Evolutionary conservation across 1,284 basidiomycete species (phyloP).

Genomic region (Puccinia coronata): DNA sequence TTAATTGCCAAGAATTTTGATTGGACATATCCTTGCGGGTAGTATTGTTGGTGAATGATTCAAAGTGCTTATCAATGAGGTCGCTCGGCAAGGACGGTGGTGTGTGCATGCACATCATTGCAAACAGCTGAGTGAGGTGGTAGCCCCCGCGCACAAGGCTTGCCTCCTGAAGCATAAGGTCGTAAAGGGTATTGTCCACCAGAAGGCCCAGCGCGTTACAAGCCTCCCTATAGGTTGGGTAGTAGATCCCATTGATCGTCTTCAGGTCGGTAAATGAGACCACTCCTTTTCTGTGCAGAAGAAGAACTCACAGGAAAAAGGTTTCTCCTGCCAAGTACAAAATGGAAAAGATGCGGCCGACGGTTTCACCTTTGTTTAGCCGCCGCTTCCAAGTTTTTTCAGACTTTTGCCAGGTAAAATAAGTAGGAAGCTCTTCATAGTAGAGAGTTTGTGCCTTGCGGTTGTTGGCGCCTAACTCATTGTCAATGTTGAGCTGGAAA

Average conservation of each 20-base stretch:
- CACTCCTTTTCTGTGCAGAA: not conserved
- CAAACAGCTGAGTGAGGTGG: not conserved
- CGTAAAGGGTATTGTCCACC: not conserved
- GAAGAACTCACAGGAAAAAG: not conserved
- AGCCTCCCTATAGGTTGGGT: not conserved
- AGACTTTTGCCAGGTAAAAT: not conserved
- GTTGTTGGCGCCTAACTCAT: not conserved
- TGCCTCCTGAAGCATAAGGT: not conserved
- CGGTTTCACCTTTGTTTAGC: not conserved
- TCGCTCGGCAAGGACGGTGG: no score
- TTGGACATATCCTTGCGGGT: not conserved
- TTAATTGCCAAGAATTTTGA: not conserved
- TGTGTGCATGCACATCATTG: no score
- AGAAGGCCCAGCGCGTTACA: not conserved
- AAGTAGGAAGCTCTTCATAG: not conserved
- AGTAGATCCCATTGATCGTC: not conserved
- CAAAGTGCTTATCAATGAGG: no score
- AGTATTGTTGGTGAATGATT: no score
- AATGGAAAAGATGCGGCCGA: not conserved
- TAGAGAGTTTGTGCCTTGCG: not conserved
- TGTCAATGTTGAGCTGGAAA: not conserved
- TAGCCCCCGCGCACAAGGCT: not conserved
- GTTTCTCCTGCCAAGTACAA: not conserved
- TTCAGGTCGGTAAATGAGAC: not conserved
- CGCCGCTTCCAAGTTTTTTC: not conserved